Percentiles rank a stretch among this genome's conserved stretches.
Conservation (phyloP, 2,329 filamentous ascomycete genomes). For the Cadophora gregata region DNA sequence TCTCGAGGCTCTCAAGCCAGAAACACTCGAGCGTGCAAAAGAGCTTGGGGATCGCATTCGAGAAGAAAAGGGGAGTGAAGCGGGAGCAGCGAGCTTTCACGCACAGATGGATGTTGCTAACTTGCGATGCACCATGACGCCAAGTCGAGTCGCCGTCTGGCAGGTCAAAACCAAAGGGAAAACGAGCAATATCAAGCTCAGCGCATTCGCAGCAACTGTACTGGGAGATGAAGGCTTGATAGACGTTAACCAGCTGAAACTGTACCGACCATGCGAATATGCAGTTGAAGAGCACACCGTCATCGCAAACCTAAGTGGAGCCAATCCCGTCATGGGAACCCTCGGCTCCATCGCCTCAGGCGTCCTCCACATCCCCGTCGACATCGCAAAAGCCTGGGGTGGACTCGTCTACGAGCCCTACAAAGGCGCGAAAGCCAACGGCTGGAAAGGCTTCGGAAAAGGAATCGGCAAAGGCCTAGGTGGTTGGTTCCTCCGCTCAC, state of each 20-base stretch:
- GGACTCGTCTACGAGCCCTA: conserved; percentile 65
- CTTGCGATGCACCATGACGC: conserved; percentile 73
- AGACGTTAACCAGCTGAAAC: conserved; percentile 72
- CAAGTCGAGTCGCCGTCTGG: conserved; percentile 76
- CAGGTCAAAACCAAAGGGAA: conserved; percentile 61
- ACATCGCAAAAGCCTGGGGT: conserved; percentile 63
- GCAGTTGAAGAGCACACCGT: conserved; percentile 41
- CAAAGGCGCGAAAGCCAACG: conserved; percentile 66
- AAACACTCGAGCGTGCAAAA: conserved; percentile 60
- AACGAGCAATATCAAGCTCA: conserved; percentile 64
- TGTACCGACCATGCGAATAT: conserved; percentile 71
- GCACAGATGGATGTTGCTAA: conserved; percentile 69
- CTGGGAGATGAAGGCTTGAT: conserved; percentile 69
- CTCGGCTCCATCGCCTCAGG: conserved; percentile 30
- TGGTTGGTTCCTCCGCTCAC: conserved; percentile 65
- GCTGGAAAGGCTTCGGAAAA: conserved; percentile 72
- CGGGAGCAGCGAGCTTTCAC: conserved; percentile 73
- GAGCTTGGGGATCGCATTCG: conserved; percentile 64
- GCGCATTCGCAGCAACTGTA: conserved; percentile 73
- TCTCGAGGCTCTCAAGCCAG: conserved; percentile 61
- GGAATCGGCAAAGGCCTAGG: conserved; percentile 84
- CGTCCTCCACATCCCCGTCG: conserved; percentile 28
- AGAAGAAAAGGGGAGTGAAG: conserved; percentile 66
- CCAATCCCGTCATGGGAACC: conserved; percentile 31
- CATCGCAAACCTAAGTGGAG: conserved; percentile 28